Base-by-base conservation (phyloP, 352 stramenopile genomes). In the Globisporangium ultimum region DNA sequence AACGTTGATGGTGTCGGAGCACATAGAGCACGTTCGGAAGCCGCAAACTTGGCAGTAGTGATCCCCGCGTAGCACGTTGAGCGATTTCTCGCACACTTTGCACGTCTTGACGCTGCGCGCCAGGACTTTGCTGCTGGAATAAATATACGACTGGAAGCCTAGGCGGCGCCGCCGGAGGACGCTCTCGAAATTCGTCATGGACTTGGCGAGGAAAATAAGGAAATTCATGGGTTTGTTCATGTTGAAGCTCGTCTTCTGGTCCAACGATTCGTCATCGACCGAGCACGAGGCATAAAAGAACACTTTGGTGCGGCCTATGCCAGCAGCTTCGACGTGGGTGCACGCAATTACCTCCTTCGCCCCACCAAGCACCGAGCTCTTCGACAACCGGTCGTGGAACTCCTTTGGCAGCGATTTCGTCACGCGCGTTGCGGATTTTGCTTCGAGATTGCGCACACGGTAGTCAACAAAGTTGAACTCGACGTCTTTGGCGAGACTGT, bases 321-420 rank as follows among this genome's bases (percentile, higher is more conserved):
- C 42, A 22, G 64, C 45, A 36, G 62, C 61, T 55, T 74, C 63
- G 14, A 59, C 64, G 48, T 67, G 61, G 15, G 57, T 70, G 51
- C 58, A 74, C 41, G 58, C 54, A 3, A 70, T 22, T 51, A 77
- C 60, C 50, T 77, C 59, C 21, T 64, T 73, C 15, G 66, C 58
- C 20, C 66, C 69, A n/a, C 60, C 66, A 5, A 77, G 55, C 28
- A 77, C 64, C 21, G 66, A 77, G n/a, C 3, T 48, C 40, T 53
- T 63, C n/a, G 57, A 32, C n/a, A 63, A 32, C 2, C 49, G 67
- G 41, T 88, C 73, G 68, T 89, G 77, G 45, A 88, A 71, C 20
- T 80, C 68, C 34, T 80, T 82, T 17, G 79, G 79, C 9, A 89
- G 61, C n/a, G 76, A 84, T 66, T 87, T 89, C 46, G 74, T 80